phyloP scores from a whole-genome alignment of 2,329 filamentous ascomycete species.

The Diaporthe vexans region DNA sequence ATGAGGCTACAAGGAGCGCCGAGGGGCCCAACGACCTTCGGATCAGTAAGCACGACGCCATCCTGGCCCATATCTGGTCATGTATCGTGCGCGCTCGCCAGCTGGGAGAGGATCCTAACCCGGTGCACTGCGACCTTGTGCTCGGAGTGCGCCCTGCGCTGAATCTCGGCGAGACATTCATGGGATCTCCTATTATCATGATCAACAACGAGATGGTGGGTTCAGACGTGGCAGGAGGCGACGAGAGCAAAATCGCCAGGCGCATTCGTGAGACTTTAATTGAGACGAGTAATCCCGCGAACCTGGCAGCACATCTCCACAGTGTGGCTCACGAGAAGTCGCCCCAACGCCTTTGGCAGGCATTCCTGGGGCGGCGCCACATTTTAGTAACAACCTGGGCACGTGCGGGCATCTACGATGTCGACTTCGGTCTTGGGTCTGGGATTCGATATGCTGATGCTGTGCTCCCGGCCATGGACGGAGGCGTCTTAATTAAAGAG shows the following conservation, averaged over 20 bases:
- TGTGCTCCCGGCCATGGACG: slow-evolving; percentile 6
- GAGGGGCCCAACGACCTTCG: neutral
- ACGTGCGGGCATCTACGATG: slow-evolving; percentile 10
- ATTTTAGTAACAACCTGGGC: slow-evolving; percentile 12
- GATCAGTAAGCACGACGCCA: slow-evolving; percentile 7
- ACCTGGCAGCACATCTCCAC: slow-evolving; percentile 9
- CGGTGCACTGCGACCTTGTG: slow-evolving; percentile 1
- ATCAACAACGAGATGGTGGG: slow-evolving; percentile 10
- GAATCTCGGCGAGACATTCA: neutral
- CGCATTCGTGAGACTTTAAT: slow-evolving; percentile 7
- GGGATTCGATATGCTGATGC: slow-evolving; percentile 7
- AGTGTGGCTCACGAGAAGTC: slow-evolving; percentile 5
- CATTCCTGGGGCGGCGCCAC: slow-evolving; percentile 5
- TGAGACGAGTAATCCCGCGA: neutral
- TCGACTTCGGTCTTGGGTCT: slow-evolving; percentile 1
- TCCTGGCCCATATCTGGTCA: slow-evolving; percentile 6
- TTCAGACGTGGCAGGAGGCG: neutral
- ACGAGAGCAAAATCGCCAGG: neutral
- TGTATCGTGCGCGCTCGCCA: slow-evolving; percentile 12
- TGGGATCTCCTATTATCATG: slow-evolving; percentile 11
- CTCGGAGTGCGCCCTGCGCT: slow-evolving; percentile 16
- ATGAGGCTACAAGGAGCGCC: neutral
- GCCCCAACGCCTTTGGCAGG: slow-evolving; percentile 13
- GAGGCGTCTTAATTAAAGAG: neutral
- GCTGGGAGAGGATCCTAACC: neutral